phyloP scores from a whole-genome alignment of 2,329 filamentous ascomycete genomes.

The Lizonia empirigonia region DNA sequence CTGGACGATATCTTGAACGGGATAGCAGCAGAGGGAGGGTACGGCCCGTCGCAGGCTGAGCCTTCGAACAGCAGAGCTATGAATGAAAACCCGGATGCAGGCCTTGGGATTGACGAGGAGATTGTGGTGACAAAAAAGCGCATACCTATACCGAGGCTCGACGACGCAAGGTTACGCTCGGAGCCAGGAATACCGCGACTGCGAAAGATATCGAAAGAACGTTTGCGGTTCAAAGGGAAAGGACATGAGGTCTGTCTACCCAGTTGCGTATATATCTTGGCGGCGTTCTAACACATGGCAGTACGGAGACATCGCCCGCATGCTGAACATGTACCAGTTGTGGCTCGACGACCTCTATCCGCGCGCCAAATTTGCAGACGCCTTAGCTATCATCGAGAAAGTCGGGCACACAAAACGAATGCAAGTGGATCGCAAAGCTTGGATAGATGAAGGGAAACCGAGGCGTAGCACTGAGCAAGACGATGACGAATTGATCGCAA shows the following conservation, averaged over 20 bases:
- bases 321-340: conserved; percentile 90
- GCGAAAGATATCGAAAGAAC: conserved; percentile 69
- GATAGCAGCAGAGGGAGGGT: conserved; percentile 61
- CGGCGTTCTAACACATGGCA: conserved; percentile 45
- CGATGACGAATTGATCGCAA: conserved; percentile 26
- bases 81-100: conserved; percentile 51
- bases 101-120: conserved; percentile 83
- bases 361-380: conserved; percentile 91
- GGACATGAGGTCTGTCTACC: conserved; percentile 74
- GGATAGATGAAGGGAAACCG: conserved; percentile 78
- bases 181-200: conserved; percentile 83
- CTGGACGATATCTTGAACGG: conserved; percentile 78
- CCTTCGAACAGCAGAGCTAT: conserved; percentile 22
- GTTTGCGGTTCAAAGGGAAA: conserved; percentile 85
- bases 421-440: conserved; percentile 74
- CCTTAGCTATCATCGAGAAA: conserved; percentile 88
- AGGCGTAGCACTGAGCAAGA: conserved; percentile 42
- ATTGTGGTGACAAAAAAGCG: conserved; percentile 80
- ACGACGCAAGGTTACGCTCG: conserved; percentile 82
- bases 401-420: conserved; percentile 83
- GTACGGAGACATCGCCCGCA: conserved; percentile 81
- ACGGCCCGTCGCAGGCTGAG: conserved; percentile 32
- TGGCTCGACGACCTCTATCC: conserved; percentile 98
- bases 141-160: conserved; percentile 81
- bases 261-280: not conserved